Base-by-base conservation (phyloP, 306 rosid species). In the Trifolium pratense region DNA sequence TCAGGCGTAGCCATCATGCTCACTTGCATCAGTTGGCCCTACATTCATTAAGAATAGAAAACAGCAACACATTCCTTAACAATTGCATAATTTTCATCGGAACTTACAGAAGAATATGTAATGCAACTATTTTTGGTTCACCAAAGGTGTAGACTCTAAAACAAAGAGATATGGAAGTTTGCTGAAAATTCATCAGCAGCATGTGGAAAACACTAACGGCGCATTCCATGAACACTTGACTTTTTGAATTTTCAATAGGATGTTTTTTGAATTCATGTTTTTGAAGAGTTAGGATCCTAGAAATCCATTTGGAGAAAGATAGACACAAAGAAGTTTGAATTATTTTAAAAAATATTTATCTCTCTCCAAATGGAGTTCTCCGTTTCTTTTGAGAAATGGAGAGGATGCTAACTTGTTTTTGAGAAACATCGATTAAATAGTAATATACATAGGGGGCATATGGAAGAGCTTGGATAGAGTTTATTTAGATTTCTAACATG, bases 1-100 rank as follows among this genome's bases (percentile, higher is more conserved):
- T 82, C 84, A 15, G 97, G 97, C 3, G 90, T 84, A 68, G 98
- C 90, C 98, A 93, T 92, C 97, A 93, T 87, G 29, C 93, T 91
- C 89, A 91, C 84, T 83, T 93, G 98, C 98, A 89, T 85, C 83
- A 93, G 63, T 46, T 71, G 83, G 66, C 97, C 98, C 98, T 93
- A 53, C 79, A 83, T 39, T 49, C 63, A 75, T 65, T 13, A 1
- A 49, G 48, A 74, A 23, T 3, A 12, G 52, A 74, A 62, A 45
- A 55, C 6, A 42, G 37, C 13, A 23, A 63, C 46, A 55, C 51
- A 36, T 52, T 53, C 73, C 62, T 55, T 17, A 29, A 76, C 26
- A 61, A 62, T n/a, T 57, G 53, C 43, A 62, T 36, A 46, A 42
- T 29, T 61, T 68, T 61, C 31, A 13, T 43, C 13, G 2, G 16